phyloP scores from a whole-genome alignment of 257 asterid species.

The Pogostemon cablin region DNA sequence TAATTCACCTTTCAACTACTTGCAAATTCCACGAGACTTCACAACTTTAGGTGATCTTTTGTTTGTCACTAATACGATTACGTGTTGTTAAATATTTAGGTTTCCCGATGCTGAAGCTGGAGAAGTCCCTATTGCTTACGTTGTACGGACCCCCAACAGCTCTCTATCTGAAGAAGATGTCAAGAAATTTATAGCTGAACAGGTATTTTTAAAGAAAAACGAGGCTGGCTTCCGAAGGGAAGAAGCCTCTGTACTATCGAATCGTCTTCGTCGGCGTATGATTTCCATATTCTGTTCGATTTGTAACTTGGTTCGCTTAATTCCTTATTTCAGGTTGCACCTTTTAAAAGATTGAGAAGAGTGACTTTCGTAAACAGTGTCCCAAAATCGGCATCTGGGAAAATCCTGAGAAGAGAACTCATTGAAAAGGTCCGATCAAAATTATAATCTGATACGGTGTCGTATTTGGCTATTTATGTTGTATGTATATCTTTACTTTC shows the following conservation, averaged over 20 bases:
- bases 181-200: constrained; percentile 80
- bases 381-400: constrained; percentile 91
- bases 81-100: constrained; percentile 38
- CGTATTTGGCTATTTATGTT: not conserved
- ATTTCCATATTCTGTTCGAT: not conserved
- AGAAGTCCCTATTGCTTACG: constrained; percentile 86
- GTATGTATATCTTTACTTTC: not conserved
- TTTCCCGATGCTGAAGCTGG: constrained; percentile 99
- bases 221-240: not conserved
- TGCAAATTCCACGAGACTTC: not conserved
- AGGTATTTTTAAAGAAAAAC: constrained; percentile 46
- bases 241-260: too few species aligned
- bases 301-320: not conserved
- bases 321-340: constrained; percentile 66
- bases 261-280: not conserved
- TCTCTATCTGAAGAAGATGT: constrained; percentile 83
- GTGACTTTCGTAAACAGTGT: constrained; percentile 74
- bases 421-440: constrained; percentile 73
- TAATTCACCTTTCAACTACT: constrained; percentile 38
- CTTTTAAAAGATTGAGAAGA: constrained; percentile 67
- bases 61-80: not conserved
- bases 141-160: constrained; percentile 84
- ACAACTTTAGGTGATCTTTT: not conserved
- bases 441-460: constrained; percentile 31
- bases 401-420: constrained; percentile 85